phyloP scores from a whole-genome alignment of 495 filamentous ascomycete genomes.

The Bryoglossum gracile region DNA sequence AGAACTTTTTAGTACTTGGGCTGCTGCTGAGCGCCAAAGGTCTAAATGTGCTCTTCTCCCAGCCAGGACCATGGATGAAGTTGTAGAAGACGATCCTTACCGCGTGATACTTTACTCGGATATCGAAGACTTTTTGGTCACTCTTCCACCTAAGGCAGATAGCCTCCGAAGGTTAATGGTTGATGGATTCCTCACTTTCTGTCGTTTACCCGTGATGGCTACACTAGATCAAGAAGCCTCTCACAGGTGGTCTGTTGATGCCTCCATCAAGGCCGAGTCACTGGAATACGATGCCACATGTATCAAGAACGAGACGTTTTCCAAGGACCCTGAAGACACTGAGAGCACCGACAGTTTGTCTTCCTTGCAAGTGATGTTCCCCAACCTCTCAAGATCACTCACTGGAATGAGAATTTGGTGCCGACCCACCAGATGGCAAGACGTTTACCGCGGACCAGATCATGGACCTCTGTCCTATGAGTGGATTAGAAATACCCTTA shows the following conservation, averaged over 20 bases:
- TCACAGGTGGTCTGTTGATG: slow-evolving; percentile 10
- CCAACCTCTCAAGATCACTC: slow-evolving; percentile 9
- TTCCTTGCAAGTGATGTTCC: slow-evolving; percentile 1
- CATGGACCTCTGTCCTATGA: slow-evolving; percentile 13
- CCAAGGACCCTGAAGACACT: not conserved
- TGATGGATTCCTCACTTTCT: slow-evolving; percentile 64
- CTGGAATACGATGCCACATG: slow-evolving; percentile 9
- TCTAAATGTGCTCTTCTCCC: slow-evolving; percentile 47
- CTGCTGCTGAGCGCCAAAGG: slow-evolving; percentile 47
- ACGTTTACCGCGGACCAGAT: not conserved
- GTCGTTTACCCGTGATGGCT: slow-evolving; percentile 51
- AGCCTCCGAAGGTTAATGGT: slow-evolving; percentile 42
- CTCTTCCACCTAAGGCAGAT: slow-evolving; percentile 33
- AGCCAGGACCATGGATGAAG: slow-evolving; percentile 52
- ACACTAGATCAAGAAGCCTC: slow-evolving; percentile 5
- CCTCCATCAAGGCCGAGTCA: slow-evolving; percentile 11
- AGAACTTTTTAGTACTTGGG: slow-evolving; percentile 47
- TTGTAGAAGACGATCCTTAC: slow-evolving; percentile 66
- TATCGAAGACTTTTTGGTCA: slow-evolving; percentile 54
- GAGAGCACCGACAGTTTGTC: not conserved
- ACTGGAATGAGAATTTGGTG: slow-evolving; percentile 6
- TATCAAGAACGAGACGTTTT: slow-evolving; percentile 3
- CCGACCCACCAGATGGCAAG: slow-evolving; percentile 4
- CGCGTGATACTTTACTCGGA: slow-evolving; percentile 74
- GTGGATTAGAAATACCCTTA: slow-evolving; percentile 33